Base-by-base conservation (phyloP, 768 basidiomycete species). In the Tulasnella calospora region DNA sequence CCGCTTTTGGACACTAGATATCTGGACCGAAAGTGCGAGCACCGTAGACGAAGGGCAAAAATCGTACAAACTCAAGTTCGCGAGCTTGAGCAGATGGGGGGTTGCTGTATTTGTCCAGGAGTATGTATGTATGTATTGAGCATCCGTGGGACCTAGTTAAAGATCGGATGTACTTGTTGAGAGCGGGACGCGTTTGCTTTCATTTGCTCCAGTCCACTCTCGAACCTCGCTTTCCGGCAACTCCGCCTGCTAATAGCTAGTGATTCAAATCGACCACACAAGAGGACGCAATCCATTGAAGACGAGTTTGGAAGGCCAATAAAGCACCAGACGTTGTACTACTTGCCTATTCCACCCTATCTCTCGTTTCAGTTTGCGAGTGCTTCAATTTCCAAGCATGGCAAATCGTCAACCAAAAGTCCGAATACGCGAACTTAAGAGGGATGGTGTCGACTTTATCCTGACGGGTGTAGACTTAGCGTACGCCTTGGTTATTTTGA, bases 401-500 rank as follows among this genome's bases (percentile, higher is more conserved):
- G 61, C 61, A 35, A 72, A 79, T 79, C 77, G 67, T 70, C 76
- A 82, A 41, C 80, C 81, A 41, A 80, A 77, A 74, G 92, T 95
- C 30, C 90, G 91, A 76, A 95, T 95, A 83, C 91, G 94, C 77
- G 92, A 95, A 81, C 86, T 97, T 75, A 91, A 94, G 83, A 90
- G 89, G 82, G 94, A 97, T 82, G 88, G 89, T 79, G 94, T 96
- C 80, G 92, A 94, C 82, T 99, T 99, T 82, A 92, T 96, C 17
- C 87, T 99, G 15, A 93, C 95, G 84, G 97, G 98, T 89, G 96
- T 98, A 47, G 96, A 99, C 85, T 88, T 98, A 83, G 94, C 93
- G 95, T 97, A 84, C 84, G 95, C 82, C 38, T n/a, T 9, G 13
- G 44, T 15, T 27, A 36, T n/a, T 51, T n/a, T n/a, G 19, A 38